These are phyloP conservation scores for Dictyostelium discoideum DNA, from an alignment of 78 protist genomes.

Conservation along the genomic window DNA sequence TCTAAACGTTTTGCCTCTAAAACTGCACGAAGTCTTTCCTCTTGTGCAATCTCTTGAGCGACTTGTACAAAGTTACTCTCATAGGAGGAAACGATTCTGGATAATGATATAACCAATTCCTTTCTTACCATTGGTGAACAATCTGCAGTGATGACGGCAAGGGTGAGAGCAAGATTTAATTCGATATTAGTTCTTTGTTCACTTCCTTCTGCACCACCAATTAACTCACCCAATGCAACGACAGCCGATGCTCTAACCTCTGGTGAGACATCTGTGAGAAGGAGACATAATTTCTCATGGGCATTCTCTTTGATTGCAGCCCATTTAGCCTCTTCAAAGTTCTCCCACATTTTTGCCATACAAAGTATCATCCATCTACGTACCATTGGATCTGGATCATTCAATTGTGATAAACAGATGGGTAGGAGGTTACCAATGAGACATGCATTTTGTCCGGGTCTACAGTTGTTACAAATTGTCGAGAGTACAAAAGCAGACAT, in stretches of 20 bases:
- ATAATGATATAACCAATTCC: constrained; percentile 78
- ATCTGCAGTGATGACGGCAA: constrained; percentile 78
- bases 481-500: constrained; percentile 80
- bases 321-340: constrained; percentile 84
- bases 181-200: constrained; percentile 79
- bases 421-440: constrained; percentile 73
- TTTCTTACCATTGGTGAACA: constrained; percentile 86
- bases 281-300: constrained; percentile 70
- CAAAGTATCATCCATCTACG: constrained; percentile 86
- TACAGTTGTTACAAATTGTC: constrained; percentile 72
- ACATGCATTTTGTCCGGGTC: constrained; percentile 88
- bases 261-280: constrained; percentile 76
- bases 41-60: constrained; percentile 74
- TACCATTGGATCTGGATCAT: constrained; percentile 86
- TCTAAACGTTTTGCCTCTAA: constrained; percentile 47
- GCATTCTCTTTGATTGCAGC: constrained; percentile 69
- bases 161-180: constrained; percentile 56
- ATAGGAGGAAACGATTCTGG: constrained; percentile 51
- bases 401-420: constrained; percentile 50
- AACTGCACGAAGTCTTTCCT: constrained; percentile 36
- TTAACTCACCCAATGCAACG: constrained; percentile 82
- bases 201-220: constrained; percentile 77
- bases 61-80: constrained; percentile 67
- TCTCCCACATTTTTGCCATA: constrained; percentile 90
- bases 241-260: constrained; percentile 91